phyloP scores from a whole-genome alignment of 148 eudicot species.

The Tetragonia tetragonoides region DNA sequence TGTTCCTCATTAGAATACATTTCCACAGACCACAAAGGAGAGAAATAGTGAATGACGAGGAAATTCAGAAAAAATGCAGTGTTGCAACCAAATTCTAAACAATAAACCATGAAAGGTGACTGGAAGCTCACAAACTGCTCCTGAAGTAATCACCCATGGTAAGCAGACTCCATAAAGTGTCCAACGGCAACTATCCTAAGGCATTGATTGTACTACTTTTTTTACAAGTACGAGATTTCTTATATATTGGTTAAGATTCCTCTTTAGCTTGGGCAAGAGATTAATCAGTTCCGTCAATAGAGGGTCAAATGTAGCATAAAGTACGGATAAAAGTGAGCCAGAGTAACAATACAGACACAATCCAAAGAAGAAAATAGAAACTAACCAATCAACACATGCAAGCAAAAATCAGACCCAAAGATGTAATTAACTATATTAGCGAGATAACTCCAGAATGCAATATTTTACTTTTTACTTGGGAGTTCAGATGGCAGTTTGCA shows the following conservation, averaged over 20 bases:
- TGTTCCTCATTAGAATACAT: no score
- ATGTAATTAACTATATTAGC: not conserved
- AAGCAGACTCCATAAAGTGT: not conserved
- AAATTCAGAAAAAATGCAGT: not conserved
- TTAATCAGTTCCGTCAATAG: not conserved
- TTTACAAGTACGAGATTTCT: not conserved
- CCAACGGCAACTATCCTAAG: not conserved
- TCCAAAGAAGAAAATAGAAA: not conserved
- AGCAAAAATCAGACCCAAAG: not conserved
- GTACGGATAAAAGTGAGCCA: no score
- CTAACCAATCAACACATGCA: not conserved
- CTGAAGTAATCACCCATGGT: no score
- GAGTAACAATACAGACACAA: no score
- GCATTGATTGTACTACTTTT: not conserved
- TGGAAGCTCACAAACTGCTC: not conserved
- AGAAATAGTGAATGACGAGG: no score
- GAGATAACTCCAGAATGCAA: not conserved
- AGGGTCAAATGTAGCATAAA: not conserved
- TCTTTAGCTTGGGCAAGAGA: not conserved
- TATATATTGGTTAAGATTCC: not conserved
- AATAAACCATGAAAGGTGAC: not conserved
- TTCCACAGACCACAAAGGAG: no score
- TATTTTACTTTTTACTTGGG: not conserved
- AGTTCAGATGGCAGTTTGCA: not conserved
- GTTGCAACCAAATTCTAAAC: not conserved